phyloP scores from a whole-genome alignment of 1,284 basidiomycete species.

The Microbotryomycetes sp. region DNA sequence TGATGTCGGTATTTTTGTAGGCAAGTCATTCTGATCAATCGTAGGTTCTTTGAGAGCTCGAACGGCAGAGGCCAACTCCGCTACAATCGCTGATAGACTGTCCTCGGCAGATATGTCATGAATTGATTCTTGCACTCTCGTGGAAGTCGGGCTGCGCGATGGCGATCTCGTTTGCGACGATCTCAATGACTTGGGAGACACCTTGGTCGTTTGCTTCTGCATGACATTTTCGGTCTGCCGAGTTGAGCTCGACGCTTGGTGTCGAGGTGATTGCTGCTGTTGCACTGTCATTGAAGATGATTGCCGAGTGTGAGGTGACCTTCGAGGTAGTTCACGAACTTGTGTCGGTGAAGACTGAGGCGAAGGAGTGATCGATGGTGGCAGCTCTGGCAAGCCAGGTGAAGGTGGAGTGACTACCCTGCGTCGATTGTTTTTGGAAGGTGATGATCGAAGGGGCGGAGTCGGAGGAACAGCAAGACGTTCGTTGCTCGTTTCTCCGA shows the following conservation, averaged over 20 bases:
- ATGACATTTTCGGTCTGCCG: not conserved
- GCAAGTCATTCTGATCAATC: not conserved
- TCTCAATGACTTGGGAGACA: not conserved
- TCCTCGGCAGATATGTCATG: not conserved
- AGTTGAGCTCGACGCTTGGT: not conserved
- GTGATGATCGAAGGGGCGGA: not conserved
- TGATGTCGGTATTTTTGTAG: too few relatives aligned
- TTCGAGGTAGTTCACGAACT: not conserved
- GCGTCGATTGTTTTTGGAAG: not conserved
- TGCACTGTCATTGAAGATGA: too few relatives aligned
- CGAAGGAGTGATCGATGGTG: not conserved
- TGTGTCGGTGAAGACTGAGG: not conserved
- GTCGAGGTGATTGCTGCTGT: not conserved
- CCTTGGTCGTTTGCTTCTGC: not conserved
- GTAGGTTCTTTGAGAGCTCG: conserved; percentile 2
- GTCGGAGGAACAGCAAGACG: conserved; percentile 2
- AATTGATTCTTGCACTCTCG: not conserved
- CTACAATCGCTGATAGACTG: conserved; percentile 12
- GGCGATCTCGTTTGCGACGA: not conserved
- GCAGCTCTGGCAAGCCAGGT: not conserved
- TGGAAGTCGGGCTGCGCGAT: not conserved
- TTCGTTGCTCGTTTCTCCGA: conserved; percentile 1
- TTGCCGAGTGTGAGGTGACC: not conserved
- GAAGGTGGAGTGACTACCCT: not conserved
- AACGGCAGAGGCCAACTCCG: conserved; percentile 17